Base-by-base conservation (phyloP, 768 basidiomycete species). In the Naganishia randhawae region DNA sequence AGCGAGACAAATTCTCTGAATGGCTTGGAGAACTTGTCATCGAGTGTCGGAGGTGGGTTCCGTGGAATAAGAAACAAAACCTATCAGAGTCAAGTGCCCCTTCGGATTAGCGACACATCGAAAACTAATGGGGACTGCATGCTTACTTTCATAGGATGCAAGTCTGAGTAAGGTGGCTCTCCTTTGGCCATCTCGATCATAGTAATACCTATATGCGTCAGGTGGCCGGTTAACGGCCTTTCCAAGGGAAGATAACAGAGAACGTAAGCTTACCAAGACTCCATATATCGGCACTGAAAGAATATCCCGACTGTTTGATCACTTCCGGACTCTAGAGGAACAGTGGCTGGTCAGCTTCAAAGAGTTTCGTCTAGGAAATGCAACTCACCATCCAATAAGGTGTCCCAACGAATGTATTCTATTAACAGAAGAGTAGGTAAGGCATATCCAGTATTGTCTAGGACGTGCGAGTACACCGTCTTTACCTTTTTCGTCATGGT, bases 281-380 rank as follows among this genome's bases (percentile, higher is more conserved):
- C 96, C 96, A 99, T 55, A 99, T 97, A 80, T 99, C 96, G 17
- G 96, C 96, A 78, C 97, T 98, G 79, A 94, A 90, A 75, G 98
- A 96, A 81, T 99, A 99, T 4, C 96, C 96, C 66, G 92, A 95
- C 81, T 99, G 96, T 79, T 98, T 98, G 83, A 99, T 99, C 27
- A 98, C 94, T 77, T 99, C 96, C 7, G 96, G 96, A 8, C 92
- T 92, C 68, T 69, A 51, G 3, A 48, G 5, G 16, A 29, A 16
- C 19, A 33, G 16, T 19, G 6, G 32, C 33, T 39, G 25, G 25
- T n/a, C n/a, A 31, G 25, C 50, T 50, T 22, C 3, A 17, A 45
- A 50, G 11, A 9, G 25, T n/a, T 11, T 32, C 3, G 10, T 48
- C 32, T 11, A 2, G n/a, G 22, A 4, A 62, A 27, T 9, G 2